Conservation (phyloP, 306 rosid genomes). For the Prosopis cineraria region DNA sequence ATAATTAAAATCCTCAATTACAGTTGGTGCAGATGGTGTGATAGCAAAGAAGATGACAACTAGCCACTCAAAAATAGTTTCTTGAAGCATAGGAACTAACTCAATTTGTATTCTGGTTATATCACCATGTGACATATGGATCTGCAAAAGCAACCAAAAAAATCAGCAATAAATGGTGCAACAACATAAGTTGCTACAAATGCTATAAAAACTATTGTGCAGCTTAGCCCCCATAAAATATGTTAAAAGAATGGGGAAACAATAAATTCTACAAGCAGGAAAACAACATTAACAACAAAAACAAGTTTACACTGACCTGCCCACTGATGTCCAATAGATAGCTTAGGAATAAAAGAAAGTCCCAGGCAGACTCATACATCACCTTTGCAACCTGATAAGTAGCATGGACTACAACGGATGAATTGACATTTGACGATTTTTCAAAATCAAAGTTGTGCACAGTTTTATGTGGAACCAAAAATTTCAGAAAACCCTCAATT, state of each 20-base stretch:
- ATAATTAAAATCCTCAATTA: constrained; percentile 80
- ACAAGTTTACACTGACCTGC: constrained; percentile 62
- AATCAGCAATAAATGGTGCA: not conserved
- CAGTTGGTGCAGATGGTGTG: constrained; percentile 76
- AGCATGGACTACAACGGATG: constrained; percentile 74
- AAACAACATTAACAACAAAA: not conserved
- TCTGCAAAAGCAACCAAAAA: constrained; percentile 47
- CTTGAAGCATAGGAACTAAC: constrained; percentile 88
- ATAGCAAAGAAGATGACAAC: constrained; percentile 69
- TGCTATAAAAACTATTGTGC: not conserved
- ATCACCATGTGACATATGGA: constrained; percentile 70
- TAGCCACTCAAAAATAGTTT: constrained; percentile 83
- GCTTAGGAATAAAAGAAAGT: constrained; percentile 77
- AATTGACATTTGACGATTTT: constrained; percentile 55
- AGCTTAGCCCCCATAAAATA: constrained; percentile 25
- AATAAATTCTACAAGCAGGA: not conserved
- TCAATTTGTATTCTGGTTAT: constrained; percentile 69
- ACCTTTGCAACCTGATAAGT: constrained; percentile 82
- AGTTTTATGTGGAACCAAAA: constrained; percentile 79
- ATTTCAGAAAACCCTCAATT: constrained; percentile 71
- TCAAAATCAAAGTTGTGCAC: constrained; percentile 46
- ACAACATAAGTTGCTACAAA: not conserved
- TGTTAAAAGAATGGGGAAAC: not conserved
- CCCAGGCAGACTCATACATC: constrained; percentile 89
- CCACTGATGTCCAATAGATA: constrained; percentile 80